A percentile compares a stretch with the other conserved stretches of the same genome.
Evolutionary conservation across 116 monocot genomes (phyloP).

Genomic region (Posidonia oceanica): DNA sequence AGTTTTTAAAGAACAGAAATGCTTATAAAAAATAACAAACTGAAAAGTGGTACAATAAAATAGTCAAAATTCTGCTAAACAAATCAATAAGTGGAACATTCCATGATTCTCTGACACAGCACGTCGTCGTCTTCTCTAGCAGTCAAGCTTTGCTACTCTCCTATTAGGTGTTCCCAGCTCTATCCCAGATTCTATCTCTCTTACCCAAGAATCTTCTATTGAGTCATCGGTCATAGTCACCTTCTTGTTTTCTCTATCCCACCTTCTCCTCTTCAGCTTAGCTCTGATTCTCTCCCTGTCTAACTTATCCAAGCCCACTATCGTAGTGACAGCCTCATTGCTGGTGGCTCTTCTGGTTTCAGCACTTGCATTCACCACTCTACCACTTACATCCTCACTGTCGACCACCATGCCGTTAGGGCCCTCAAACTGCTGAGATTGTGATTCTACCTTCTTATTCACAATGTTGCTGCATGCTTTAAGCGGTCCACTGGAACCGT

Average conservation of each 20-base stretch:
- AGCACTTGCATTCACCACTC: not conserved
- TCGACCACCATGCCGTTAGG: slow-evolving; percentile 8
- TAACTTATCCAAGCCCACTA: not conserved
- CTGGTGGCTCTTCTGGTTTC: not conserved
- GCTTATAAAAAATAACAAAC: too few relatives aligned
- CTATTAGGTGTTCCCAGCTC: not conserved
- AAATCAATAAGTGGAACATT: too few relatives aligned
- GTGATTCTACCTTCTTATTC: not conserved
- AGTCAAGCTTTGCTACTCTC: not conserved
- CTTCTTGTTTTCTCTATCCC: slow-evolving; percentile 13
- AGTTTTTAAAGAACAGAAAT: too few relatives aligned
- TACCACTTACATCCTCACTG: not conserved
- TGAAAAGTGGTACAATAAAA: too few relatives aligned
- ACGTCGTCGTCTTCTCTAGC: not conserved
- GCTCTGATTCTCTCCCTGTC: slow-evolving; percentile 33
- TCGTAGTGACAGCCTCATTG: not conserved
- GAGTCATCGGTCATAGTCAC: slow-evolving; percentile 3
- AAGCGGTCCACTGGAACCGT: not conserved
- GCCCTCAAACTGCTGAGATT: slow-evolving; percentile 10
- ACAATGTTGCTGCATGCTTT: not conserved
- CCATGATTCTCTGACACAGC: too few relatives aligned
- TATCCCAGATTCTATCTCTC: slow-evolving; percentile 39
- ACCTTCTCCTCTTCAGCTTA: slow-evolving; percentile 37
- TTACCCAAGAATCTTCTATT: slow-evolving; percentile 43
- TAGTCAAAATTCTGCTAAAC: too few relatives aligned